Percentiles rank a stretch among this genome's conserved stretches.
phyloP scores from a whole-genome alignment of 805 yeast species.

The Zygoascus flipseniorum region DNA sequence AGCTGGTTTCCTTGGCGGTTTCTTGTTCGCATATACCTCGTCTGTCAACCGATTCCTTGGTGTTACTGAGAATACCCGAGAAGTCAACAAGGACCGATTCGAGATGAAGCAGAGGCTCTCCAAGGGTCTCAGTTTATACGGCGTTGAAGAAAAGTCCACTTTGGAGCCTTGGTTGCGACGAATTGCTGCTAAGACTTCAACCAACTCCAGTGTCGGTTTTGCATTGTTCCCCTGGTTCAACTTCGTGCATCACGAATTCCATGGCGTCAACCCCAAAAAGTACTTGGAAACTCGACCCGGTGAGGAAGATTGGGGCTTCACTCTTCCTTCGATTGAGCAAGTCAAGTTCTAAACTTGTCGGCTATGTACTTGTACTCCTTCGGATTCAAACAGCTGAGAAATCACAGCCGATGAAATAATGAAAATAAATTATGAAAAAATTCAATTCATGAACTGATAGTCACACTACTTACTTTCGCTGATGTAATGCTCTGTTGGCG shows the following conservation, averaged over 20 bases:
- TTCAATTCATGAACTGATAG: not conserved
- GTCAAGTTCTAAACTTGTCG: not conserved
- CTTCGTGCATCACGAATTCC: constrained; percentile 70
- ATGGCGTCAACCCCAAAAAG: constrained; percentile 61
- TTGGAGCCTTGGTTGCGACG: constrained; percentile 65
- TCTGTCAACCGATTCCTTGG: constrained; percentile 74
- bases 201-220: constrained; percentile 52
- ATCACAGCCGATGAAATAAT: not conserved
- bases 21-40: constrained; percentile 56
- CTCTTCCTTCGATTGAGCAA: constrained; percentile 4
- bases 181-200: constrained; percentile 69
- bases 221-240: constrained; percentile 76
- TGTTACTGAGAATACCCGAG: constrained; percentile 60
- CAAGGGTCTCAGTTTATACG: constrained; percentile 59
- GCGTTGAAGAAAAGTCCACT: constrained; percentile 38
- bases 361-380: not conserved
- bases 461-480: not conserved
- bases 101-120: constrained; percentile 62
- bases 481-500: constrained; percentile 9
- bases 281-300: constrained; percentile 43
- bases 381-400: not conserved
- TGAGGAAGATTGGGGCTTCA: constrained; percentile 50
- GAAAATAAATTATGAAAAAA: not conserved
- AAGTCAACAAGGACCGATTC: constrained; percentile 62
- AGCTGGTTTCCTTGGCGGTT: constrained; percentile 64